Conservation (phyloP, 352 stramenopile genomes). For the Blastocystis sp. region DNA sequence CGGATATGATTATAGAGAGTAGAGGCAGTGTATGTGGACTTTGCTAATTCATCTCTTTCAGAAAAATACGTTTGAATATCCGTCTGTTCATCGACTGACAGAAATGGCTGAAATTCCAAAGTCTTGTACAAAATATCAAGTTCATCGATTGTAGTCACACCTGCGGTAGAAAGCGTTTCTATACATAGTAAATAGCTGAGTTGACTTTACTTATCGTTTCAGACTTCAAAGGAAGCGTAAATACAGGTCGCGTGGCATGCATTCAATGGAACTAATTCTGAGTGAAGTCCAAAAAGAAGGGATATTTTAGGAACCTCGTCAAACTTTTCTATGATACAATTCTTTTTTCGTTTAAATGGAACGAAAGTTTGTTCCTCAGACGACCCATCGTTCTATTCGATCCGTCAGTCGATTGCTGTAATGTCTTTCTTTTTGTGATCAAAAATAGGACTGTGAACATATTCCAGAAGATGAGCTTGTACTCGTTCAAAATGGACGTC, state of each 20-base stretch:
- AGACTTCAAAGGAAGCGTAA: neutral
- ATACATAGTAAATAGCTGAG: neutral
- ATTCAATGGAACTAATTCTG: neutral
- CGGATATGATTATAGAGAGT: neutral
- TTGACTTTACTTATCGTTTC: neutral
- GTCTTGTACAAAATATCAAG: neutral
- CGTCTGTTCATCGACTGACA: neutral
- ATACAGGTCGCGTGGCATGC: neutral
- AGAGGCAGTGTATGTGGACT: neutral
- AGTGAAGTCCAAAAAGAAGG: neutral
- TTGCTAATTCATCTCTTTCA: neutral
- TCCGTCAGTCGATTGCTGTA: neutral
- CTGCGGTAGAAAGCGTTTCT: neutral
- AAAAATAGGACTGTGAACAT: neutral
- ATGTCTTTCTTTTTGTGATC: neutral
- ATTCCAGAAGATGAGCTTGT: constrained; percentile 12
- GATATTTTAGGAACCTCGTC: neutral
- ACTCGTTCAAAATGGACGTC: constrained; percentile 9
- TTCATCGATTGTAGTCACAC: neutral
- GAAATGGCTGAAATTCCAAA: neutral
- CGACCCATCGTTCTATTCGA: neutral
- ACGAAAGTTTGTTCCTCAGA: neutral
- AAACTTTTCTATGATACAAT: constrained; percentile 2
- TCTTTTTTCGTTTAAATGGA: constrained; percentile 26
- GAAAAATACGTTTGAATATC: neutral